Base-by-base conservation (phyloP, 1,139 yeast species). In the Pneumocystis carinii region DNA sequence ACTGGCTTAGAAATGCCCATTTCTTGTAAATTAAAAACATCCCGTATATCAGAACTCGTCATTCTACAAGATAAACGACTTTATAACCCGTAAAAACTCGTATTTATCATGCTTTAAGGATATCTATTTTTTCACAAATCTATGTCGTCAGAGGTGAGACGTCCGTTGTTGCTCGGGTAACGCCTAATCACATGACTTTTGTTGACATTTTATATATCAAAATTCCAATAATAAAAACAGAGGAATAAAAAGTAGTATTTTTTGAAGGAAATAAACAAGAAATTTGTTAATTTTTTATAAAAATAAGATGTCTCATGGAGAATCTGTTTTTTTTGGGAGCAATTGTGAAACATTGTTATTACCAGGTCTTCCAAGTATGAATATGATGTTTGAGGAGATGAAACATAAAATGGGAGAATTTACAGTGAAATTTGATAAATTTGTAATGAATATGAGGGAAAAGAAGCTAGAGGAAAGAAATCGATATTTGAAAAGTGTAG, bases 371-470 rank as follows among this genome's bases (percentile, higher is more conserved):
- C 55, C 55, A 3, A 24, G 32, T 48, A 48, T 48, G 24, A 48
- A 19, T 17, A 2, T 24, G 3, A 24, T 32, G 12, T 48, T 48
- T 48, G 55, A 48, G 24, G 62, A 61, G 10, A 37, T 62, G 39
- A 61, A 62, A 39, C 27, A 17, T 35, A 60, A 62, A 15, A 63
- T 63, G 65, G 32, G 56, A 8, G 57, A 60, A 39, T 63, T 63
- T 61, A 63, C 65, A 15, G n/a, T 57, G n/a, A 60, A 61, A 14
- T 62, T 63, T 59, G 65, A 63, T 55, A 58, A 59, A 37, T 63
- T 63, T 58, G 56, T 63, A 24, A 59, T 59, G n/a, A 55, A 60
- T 24, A 62, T 61, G 10, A 60, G 63, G 19, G 65, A 63, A 29
- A 58, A 59, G 15, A 19, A 60, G 29, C 35, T 62, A 14, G 58